Base-by-base conservation (phyloP, 345 rosid genomes). In the Limnanthes douglasii region DNA sequence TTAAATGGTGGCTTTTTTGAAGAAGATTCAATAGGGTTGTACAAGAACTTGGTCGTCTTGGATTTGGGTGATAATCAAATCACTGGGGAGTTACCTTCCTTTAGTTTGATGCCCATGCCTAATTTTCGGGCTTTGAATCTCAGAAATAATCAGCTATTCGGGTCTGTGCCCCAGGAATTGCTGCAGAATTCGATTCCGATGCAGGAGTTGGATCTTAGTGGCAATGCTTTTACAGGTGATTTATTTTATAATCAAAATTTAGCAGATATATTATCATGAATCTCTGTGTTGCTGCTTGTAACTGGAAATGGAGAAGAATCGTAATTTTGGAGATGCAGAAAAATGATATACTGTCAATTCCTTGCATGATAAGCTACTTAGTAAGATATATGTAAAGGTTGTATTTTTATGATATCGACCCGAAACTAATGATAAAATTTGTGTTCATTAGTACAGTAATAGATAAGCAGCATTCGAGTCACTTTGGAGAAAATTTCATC, bases 181-280 rank as follows among this genome's bases (percentile, higher is more conserved):
- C 23, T 83, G 10, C 66, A 69, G 42, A 72, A 74, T 16, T 47
- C 54, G 34, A 54, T 68, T 36, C 74, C 74, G 0, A 12, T 83
- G 56, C 64, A 16, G 22, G 93, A 76, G 58, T 30, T 88, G 70
- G 97, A 88, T 83, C 95, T 88, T 51, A 72, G 95, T 35, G 46
- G 58, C 62, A 88, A 83, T 54, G 84, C 78, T 33, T 83, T 88
- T 47, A 83, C 93, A 46, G 95, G 97, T 77, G 56, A 35, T 21
- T 34, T 30, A 31, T 31, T 42, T 48, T 41, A n/a, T n/a, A n/a
- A n/a, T n/a, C n/a, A n/a, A n/a, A n/a, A n/a, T n/a, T n/a, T n/a
- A n/a, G n/a, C n/a, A n/a, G n/a, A n/a, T n/a, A n/a, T n/a, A n/a
- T n/a, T n/a, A n/a, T n/a, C n/a, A n/a, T n/a, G n/a, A n/a, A n/a